Percentiles rank a stretch among this genome's conserved stretches.
phyloP scores from a whole-genome alignment of 352 stramenopile species.

The Globisporangium megalacanthum region DNA sequence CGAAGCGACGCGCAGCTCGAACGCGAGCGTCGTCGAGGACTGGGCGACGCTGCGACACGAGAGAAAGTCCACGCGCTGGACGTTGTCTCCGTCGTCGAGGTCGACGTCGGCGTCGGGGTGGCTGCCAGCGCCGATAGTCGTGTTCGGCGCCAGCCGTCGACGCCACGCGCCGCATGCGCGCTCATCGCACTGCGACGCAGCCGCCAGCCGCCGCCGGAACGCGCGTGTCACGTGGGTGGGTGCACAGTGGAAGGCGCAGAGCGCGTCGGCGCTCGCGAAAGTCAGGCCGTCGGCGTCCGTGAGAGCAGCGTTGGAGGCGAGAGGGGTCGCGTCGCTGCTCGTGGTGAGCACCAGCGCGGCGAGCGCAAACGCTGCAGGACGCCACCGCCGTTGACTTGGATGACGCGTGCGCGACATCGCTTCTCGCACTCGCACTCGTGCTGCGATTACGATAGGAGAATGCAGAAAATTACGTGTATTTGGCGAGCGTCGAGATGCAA shows the following conservation, averaged over 20 bases:
- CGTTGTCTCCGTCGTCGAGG: background rate
- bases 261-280: slow-evolving; percentile 35
- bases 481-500: no score
- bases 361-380: no score
- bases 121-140: background rate
- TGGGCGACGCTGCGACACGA: slow-evolving; percentile 31
- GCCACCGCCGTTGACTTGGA: no score
- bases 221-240: slow-evolving; percentile 15
- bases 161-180: slow-evolving; percentile 17
- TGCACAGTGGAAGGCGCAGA: slow-evolving; percentile 61
- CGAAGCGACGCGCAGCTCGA: slow-evolving; percentile 18
- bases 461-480: no score
- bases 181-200: slow-evolving; percentile 13
- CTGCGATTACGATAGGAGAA: no score
- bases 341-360: no score
- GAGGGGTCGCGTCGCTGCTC: no score
- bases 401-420: no score
- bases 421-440: no score
- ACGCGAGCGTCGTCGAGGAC: slow-evolving; percentile 30
- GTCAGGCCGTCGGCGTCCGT: slow-evolving; percentile 33
- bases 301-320: no score
- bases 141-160: slow-evolving; percentile 3
- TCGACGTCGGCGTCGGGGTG: slow-evolving; percentile 7
- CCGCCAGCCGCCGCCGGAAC: slow-evolving; percentile 5
- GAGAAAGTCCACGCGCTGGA: slow-evolving; percentile 28